Percentiles rank a stretch among this genome's conserved stretches.
Conservation (phyloP, 768 basidiomycete species). For the Suillus luteus region DNA sequence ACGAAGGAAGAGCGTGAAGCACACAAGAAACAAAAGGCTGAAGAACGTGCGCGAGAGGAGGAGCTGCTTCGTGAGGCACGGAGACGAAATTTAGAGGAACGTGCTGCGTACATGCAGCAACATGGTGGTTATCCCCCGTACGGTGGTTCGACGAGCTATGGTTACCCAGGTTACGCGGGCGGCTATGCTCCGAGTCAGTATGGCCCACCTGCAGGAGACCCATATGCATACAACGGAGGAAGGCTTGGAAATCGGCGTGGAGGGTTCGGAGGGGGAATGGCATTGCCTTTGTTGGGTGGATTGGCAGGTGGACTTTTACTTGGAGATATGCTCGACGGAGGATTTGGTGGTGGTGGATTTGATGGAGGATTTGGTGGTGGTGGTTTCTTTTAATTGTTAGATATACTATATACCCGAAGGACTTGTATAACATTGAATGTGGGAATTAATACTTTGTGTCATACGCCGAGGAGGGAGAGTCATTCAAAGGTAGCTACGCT, state of each 20-base stretch:
- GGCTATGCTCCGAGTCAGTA: background rate
- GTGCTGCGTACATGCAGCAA: conserved; percentile 38
- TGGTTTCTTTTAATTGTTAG: conserved; percentile 17
- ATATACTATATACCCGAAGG: background rate
- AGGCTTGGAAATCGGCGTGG: conserved; percentile 11
- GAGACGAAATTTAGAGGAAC: conserved; percentile 26
- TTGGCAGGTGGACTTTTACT: conserved; percentile 53
- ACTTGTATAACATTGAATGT: background rate
- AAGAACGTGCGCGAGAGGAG: conserved; percentile 30
- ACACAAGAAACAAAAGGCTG: conserved; percentile 33
- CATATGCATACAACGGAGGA: conserved; percentile 14
- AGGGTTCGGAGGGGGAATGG: conserved; percentile 36
- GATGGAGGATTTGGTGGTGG: conserved; percentile 24
- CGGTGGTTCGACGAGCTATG: conserved; percentile 17
- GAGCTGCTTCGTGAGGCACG: conserved; percentile 24
- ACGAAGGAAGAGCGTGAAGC: conserved; percentile 66
- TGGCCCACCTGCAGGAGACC: conserved; percentile 10
- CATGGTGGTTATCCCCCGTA: conserved; percentile 33
- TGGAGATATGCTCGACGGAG: conserved; percentile 47
- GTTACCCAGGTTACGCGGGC: conserved; percentile 8
- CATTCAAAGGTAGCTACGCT: background rate
- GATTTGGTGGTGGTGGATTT: conserved; percentile 32
- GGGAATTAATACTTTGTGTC: background rate
- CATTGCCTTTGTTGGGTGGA: conserved; percentile 45
- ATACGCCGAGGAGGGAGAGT: background rate